phyloP scores from a whole-genome alignment of 768 basidiomycete genomes.

The Boletus sp. region DNA sequence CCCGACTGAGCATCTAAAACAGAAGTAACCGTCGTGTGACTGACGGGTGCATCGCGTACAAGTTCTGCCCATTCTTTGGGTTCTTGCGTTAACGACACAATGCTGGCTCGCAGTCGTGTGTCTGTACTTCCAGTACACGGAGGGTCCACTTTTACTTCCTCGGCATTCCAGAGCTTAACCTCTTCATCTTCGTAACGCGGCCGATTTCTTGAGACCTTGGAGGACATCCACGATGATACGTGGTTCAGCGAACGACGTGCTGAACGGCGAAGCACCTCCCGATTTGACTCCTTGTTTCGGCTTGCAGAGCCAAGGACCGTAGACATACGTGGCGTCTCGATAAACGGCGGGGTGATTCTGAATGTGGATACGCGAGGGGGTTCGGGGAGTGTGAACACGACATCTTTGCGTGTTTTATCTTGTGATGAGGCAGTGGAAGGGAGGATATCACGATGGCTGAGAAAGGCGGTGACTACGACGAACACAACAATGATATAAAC shows the following conservation, averaged over 20 bases:
- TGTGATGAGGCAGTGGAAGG: neutral
- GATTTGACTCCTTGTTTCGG: constrained; percentile 7
- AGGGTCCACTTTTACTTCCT: constrained; percentile 22
- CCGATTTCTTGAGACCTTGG: constrained; percentile 27
- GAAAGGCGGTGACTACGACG: constrained; percentile 47
- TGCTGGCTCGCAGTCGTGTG: constrained; percentile 1
- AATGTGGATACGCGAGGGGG: constrained; percentile 26
- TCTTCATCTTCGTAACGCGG: constrained; percentile 25
- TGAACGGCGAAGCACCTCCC: constrained; percentile 14
- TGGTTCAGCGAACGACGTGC: constrained; percentile 23
- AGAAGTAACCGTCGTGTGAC: constrained; percentile 2
- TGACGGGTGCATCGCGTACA: constrained; percentile 4
- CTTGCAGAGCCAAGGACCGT: constrained; percentile 5
- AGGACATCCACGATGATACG: constrained; percentile 41
- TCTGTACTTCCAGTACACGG: neutral
- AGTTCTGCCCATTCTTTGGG: constrained; percentile 5
- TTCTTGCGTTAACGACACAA: constrained; percentile 3
- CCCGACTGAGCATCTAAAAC: constrained; percentile 8
- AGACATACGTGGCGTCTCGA: constrained; percentile 28
- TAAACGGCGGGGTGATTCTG: constrained; percentile 18
- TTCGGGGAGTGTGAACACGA: constrained; percentile 21
- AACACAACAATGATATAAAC: constrained; percentile 61
- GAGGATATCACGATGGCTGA: constrained; percentile 16
- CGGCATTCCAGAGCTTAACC: constrained; percentile 33
- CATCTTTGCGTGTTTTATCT: neutral